Percentiles rank a stretch among this genome's conserved stretches.
phyloP scores from a whole-genome alignment of 257 asterid species.

The Fraxinus anomala region DNA sequence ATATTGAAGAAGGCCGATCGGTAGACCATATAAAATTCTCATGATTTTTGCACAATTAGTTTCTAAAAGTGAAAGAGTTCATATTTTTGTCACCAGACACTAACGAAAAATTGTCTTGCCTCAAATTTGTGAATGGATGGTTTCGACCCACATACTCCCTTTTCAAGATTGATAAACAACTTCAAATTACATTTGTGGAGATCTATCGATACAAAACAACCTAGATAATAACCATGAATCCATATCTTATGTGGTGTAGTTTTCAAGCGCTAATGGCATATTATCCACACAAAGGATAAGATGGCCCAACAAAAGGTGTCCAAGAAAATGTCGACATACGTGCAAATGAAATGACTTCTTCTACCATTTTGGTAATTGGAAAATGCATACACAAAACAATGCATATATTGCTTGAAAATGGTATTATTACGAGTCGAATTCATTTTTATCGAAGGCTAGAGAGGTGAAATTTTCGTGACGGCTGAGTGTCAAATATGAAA shows the following conservation, averaged over 20 bases:
- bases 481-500: background rate
- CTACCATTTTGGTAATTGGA: background rate
- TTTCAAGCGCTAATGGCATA: background rate
- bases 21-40: too few relatives aligned
- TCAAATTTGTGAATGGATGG: background rate
- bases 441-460: background rate
- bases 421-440: background rate
- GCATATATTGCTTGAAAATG: background rate
- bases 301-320: background rate
- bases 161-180: too few relatives aligned
- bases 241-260: slow-evolving; percentile 3
- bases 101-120: background rate
- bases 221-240: background rate
- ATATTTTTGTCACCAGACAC: too few relatives aligned
- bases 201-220: background rate
- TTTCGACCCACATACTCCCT: too few relatives aligned
- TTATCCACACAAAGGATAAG: slow-evolving; percentile 31
- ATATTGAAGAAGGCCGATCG: background rate
- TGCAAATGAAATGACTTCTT: background rate
- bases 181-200: background rate
- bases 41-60: too few relatives aligned
- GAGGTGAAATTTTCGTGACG: background rate
- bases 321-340: background rate
- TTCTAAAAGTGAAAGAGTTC: too few relatives aligned
- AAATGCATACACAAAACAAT: too few relatives aligned